These are phyloP conservation scores for Populus hybrid DNA, from an alignment of 441 rosid genomes.

Conservation along the genomic window DNA sequence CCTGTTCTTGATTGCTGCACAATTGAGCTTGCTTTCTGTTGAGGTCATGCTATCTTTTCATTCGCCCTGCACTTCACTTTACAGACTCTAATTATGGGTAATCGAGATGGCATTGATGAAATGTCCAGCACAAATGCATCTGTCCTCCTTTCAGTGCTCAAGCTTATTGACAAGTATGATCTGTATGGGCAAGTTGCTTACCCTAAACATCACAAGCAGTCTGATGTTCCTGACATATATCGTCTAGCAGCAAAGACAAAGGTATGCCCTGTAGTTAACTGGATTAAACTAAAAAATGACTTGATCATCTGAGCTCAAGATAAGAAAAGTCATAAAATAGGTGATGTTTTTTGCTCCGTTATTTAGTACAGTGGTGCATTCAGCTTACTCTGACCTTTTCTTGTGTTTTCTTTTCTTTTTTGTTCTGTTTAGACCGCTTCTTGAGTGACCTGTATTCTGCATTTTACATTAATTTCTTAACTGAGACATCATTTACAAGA, in stretches of 20 bases:
- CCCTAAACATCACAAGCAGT: conserved; percentile 97
- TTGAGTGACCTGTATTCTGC: neutral
- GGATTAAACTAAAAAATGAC: neutral
- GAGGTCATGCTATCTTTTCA: neutral
- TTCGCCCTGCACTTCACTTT: conserved; percentile 12
- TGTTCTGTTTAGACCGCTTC: neutral
- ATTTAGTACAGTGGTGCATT: neutral
- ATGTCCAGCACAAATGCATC: conserved; percentile 77
- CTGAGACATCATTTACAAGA: neutral
- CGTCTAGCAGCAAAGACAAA: conserved; percentile 91
- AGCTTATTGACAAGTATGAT: conserved; percentile 89
- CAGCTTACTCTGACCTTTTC: neutral
- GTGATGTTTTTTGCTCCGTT: neutral
- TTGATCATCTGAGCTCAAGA: conserved; percentile 2
- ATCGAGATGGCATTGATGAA: conserved; percentile 88
- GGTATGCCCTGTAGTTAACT: conserved; percentile 37
- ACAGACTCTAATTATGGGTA: conserved; percentile 95
- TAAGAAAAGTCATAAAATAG: neutral
- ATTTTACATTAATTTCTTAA: neutral
- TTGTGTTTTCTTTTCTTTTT: neutral
- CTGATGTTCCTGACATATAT: conserved; percentile 90
- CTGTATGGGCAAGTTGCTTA: conserved; percentile 94
- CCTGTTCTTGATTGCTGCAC: neutral
- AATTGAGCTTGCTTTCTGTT: neutral
- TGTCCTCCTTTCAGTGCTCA: conserved; percentile 76